Base-by-base conservation (phyloP, 805 yeast species). In the Candida pseudofarinosa region DNA sequence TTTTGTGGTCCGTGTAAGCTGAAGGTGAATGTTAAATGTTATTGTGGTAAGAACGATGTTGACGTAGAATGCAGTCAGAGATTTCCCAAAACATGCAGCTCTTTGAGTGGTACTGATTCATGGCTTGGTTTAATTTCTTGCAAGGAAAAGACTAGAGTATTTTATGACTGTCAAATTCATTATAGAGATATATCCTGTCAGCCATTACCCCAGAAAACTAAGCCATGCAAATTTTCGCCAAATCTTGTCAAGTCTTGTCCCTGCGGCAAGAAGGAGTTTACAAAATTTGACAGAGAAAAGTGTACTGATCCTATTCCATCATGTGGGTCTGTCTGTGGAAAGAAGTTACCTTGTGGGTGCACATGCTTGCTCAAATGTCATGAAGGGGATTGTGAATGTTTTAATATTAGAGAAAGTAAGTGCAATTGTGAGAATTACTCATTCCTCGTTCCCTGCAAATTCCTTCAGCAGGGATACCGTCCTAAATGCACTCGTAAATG, bases 251-350 rank as follows among this genome's bases (percentile, higher is more conserved):
- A 68, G 19, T 74, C 78, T 1, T 89, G 97, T 63, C 85, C 83
- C 31, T 89, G 97, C 69, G 96, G 96, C 1, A 81, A 83, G 54
- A 74, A 80, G 2, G 51, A 56, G 3, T 67, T 83, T 7, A 56
- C 56, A 1, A 68, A 67, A 1, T 44, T 75, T 12, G 59, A 63
- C 10, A 73, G 97, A 49, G 52, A 51, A 0, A 63, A 71, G 23
- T 89, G 97, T 62, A 70, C 84, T 1, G 96, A 88, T 49, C 84
- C 88, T 1, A 73, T 88, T 31, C 93, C 96, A 3, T 79, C 82
- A 7, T 89, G 97, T 65, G 80, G 72, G 4, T 54, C 70, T 3
- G 62, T 63, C 0, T 89, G 97, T 62, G 82, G 74, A 3, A 85
- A 84, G 58, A 40, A 43, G 5, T 60, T 88, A 33, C 60, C 71